A percentile compares a stretch with the other conserved stretches of the same genome.
These are phyloP conservation scores for Pestalotiopsis sp. DNA, from an alignment of 2,329 filamentous ascomycete species.

Conservation along the genomic window DNA sequence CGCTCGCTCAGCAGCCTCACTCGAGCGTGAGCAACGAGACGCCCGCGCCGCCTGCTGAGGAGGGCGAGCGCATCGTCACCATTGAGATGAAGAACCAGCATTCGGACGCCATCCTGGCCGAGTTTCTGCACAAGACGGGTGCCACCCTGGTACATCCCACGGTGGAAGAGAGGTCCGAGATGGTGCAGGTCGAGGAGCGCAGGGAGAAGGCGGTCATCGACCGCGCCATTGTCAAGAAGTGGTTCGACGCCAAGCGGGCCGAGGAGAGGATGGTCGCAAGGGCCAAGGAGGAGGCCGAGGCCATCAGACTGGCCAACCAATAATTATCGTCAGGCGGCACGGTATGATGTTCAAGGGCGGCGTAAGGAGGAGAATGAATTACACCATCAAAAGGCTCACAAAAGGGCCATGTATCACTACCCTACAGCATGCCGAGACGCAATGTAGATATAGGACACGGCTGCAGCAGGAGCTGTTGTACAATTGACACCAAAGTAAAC, in stretches of 20 bases:
- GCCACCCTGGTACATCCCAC: slow-evolving; percentile 60
- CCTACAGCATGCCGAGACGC: neutral
- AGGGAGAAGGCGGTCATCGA: slow-evolving; percentile 54
- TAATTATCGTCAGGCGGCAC: slow-evolving; percentile 13
- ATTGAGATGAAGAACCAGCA: slow-evolving; percentile 67
- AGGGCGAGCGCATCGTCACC: slow-evolving; percentile 52
- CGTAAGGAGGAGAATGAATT: neutral
- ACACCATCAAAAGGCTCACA: neutral
- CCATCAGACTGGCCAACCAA: slow-evolving; percentile 39
- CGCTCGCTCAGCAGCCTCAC: slow-evolving; percentile 40
- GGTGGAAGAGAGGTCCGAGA: slow-evolving; percentile 59
- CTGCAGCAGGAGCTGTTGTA: slow-evolving; percentile 9
- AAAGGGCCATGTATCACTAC: neutral
- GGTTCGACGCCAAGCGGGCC: slow-evolving; percentile 59
- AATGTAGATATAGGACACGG: slow-evolving; percentile 7
- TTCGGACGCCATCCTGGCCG: slow-evolving; percentile 63
- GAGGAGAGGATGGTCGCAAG: slow-evolving; percentile 61
- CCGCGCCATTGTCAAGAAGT: slow-evolving; percentile 53
- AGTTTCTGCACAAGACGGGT: slow-evolving; percentile 64
- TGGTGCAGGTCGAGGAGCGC: slow-evolving; percentile 60
- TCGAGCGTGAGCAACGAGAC: slow-evolving; percentile 52
- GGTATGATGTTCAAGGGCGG: neutral
- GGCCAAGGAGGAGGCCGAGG: slow-evolving; percentile 54
- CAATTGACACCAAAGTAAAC: neutral
- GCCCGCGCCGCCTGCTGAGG: slow-evolving; percentile 49